A percentile compares a stretch with the other conserved stretches of the same genome.
Evolutionary conservation across 2,329 filamentous ascomycete species (phyloP).

Genomic region (Gremmenia infestans): DNA sequence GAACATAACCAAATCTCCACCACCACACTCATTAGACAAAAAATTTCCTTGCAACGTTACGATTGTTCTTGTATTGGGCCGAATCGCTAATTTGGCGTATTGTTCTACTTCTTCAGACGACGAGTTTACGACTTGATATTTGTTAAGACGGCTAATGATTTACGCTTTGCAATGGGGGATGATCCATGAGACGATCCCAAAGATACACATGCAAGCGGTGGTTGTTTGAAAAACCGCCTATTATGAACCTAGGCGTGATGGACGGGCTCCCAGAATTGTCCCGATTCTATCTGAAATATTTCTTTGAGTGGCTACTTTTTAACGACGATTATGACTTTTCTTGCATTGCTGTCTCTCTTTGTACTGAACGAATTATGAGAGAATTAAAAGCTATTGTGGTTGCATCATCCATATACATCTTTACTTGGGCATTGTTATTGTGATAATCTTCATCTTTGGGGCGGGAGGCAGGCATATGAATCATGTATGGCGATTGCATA

Average conservation of each 20-base stretch:
- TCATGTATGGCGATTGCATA: not conserved
- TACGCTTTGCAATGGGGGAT: conserved; percentile 38
- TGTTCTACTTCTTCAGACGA: conserved; percentile 35
- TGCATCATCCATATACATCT: conserved; percentile 17
- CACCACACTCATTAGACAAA: conserved; percentile 26
- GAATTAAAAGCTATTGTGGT: conserved; percentile 38
- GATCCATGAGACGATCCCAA: conserved; percentile 26
- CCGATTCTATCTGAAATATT: conserved; percentile 5
- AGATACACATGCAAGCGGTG: conserved; percentile 27
- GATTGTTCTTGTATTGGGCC: conserved; percentile 37
- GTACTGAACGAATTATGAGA: conserved; percentile 37
- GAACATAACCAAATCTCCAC: conserved; percentile 28
- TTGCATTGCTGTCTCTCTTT: conserved; percentile 26
- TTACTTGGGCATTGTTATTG: conserved; percentile 47
- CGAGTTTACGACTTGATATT: conserved; percentile 37
- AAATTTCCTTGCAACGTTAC: conserved; percentile 27
- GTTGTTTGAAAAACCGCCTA: conserved; percentile 21
- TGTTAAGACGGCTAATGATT: conserved; percentile 39
- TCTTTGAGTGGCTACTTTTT: conserved; percentile 30
- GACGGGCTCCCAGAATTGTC: conserved; percentile 25
- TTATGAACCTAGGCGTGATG: conserved; percentile 29
- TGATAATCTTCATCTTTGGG: conserved; percentile 33
- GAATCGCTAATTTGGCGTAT: conserved; percentile 33
- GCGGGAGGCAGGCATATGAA: not conserved
- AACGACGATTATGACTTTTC: conserved; percentile 37